Base-by-base conservation (phyloP, 2,329 filamentous ascomycete genomes). In the Cladosporium sp. region DNA sequence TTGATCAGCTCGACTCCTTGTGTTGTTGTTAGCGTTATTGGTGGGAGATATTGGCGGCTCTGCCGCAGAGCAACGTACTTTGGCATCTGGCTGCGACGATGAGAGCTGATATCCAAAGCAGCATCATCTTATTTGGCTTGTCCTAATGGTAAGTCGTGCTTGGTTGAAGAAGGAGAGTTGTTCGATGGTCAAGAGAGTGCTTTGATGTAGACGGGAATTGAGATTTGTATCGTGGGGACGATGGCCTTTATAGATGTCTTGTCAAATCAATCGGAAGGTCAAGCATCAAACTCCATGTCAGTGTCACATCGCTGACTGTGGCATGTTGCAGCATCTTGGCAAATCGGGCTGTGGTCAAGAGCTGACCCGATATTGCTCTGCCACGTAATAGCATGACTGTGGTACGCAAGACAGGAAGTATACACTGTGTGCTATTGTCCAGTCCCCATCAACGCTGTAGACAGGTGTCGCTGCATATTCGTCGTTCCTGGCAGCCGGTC, bases 1-100 rank as follows among this genome's bases (percentile, higher is more conserved):
- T 57, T 57, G 21, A 36, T 57, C 4, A 57, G 32, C n/a, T 57
- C 53, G 30, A 57, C 53, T 57, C 30, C 53, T 57, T 57, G 18
- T 18, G 6, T 21, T 0, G 3, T 3, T 36, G 53, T 57, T 18
- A 57, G 53, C 53, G n/a, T 2, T 23, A 14, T 36, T 13, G n/a
- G 6, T 23, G 7, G 13, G 3, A 25, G 18, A 25, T 25, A 14
- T 57, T 5, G 2, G 2, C 13, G 25, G n/a, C 30, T 21, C 30
- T 34, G 3, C n/a, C 3, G 4, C 10, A 34, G 1, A 23, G 21
- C 32, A 14, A 57, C 53, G 11, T 11, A 57, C 53, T 32, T 25
- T 57, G 53, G 10, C 18, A 23, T 18, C 23, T 30, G 36, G 28
- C 28, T 36, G 53, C 28, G 30, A 32, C 32, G 11, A 57, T 13